A percentile compares a stretch with the other conserved stretches of the same genome.
Evolutionary conservation across 2,329 filamentous ascomycete genomes (phyloP).

Genomic region (Bipolaris cookei): DNA sequence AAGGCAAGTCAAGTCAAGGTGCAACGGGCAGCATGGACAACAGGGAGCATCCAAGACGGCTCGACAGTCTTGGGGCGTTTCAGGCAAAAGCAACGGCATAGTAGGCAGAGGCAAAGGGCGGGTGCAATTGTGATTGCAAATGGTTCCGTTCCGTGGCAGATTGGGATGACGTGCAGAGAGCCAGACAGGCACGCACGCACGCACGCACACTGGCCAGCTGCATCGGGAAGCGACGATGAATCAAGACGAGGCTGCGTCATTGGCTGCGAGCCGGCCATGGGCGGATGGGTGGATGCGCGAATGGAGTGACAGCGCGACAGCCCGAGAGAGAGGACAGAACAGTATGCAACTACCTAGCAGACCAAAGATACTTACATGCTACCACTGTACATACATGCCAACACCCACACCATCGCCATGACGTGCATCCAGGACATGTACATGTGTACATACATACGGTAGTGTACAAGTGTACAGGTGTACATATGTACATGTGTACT

Average conservation of each 20-base stretch:
- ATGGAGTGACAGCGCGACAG: not conserved
- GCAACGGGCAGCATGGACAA: no score
- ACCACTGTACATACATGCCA: no score
- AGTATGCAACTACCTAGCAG: not conserved
- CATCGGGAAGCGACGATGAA: conserved; percentile 18
- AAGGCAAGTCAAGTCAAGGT: no score
- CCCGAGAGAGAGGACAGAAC: not conserved
- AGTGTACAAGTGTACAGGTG: no score
- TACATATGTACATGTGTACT: no score
- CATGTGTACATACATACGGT: not conserved
- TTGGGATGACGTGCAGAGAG: conserved; percentile 18
- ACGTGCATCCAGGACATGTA: no score
- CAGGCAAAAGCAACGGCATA: not conserved
- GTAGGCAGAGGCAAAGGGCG: not conserved
- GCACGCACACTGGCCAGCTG: conserved; percentile 3
- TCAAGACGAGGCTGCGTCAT: conserved; percentile 22
- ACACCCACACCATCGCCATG: no score
- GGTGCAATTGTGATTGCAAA: conserved; percentile 11
- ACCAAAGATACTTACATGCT: not conserved
- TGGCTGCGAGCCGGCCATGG: conserved; percentile 3
- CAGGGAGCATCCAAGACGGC: not conserved
- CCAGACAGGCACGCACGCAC: conserved; percentile 2
- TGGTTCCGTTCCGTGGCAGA: conserved; percentile 10
- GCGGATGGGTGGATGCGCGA: no score
- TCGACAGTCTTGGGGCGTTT: not conserved